These are phyloP conservation scores for Panus rudis DNA, from an alignment of 768 basidiomycete species.

Conservation along the genomic window DNA sequence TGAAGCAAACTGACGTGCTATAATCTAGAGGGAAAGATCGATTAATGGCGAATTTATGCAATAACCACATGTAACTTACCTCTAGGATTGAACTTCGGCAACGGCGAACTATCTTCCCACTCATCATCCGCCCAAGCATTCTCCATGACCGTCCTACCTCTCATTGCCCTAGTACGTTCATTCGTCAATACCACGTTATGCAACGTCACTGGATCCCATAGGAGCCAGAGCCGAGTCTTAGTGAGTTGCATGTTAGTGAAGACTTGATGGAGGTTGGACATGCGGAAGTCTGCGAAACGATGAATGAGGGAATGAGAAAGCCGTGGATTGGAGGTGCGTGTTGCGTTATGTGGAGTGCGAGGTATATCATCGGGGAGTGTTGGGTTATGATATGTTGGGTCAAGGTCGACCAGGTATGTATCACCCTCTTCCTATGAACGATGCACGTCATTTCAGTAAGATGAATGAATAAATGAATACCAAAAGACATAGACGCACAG, in stretches of 20 bases:
- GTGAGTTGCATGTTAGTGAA: constrained; percentile 14
- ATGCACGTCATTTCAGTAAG: background rate
- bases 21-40: no score
- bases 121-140: no score
- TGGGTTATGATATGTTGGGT: constrained; percentile 10
- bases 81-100: no score
- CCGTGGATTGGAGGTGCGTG: background rate
- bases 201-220: constrained; percentile 12
- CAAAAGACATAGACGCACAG: constrained; percentile 5
- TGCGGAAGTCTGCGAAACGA: constrained; percentile 14
- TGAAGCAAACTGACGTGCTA: no score
- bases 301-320: constrained; percentile 2
- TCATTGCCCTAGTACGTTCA: no score
- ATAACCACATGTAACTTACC: no score
- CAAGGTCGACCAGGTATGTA: constrained; percentile 12
- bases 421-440: constrained; percentile 14
- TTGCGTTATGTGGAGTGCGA: no score
- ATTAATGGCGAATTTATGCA: no score
- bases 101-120: no score
- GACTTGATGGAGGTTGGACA: constrained; percentile 7
- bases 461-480: background rate
- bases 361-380: no score
- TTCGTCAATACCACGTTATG: no score
- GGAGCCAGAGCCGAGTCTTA: constrained; percentile 14
- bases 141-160: no score